Evolutionary conservation across 2,329 filamentous ascomycete genomes (phyloP).

Genomic region (Colletotrichum somersetense): DNA sequence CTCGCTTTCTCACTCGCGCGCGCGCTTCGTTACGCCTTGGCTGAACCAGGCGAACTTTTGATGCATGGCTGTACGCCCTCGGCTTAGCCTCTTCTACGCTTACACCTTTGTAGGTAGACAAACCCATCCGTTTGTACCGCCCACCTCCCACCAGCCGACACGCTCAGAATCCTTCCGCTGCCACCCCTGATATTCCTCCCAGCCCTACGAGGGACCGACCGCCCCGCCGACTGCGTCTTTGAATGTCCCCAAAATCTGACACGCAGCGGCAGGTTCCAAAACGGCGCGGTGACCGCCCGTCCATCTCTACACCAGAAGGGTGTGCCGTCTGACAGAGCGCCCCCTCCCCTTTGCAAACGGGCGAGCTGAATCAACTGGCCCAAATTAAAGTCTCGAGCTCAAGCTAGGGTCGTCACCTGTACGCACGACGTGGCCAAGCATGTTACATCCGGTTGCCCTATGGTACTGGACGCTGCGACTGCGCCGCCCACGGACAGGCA

Average conservation of each 20-base stretch:
- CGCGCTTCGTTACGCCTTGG: constrained; percentile 1
- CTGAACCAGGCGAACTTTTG: constrained; percentile 16
- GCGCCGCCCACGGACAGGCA: constrained; percentile 31
- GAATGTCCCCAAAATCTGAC: constrained; percentile 35
- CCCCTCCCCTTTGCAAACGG: not conserved
- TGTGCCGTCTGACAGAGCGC: constrained; percentile 26
- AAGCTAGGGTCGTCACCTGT: constrained; percentile 30
- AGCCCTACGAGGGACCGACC: constrained; percentile 39
- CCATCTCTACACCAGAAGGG: constrained; percentile 28
- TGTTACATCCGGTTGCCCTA: constrained; percentile 30
- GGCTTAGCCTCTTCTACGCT: constrained; percentile 1
- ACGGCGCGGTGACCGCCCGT: constrained; percentile 22
- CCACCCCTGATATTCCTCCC: constrained; percentile 36
- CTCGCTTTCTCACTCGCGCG: not conserved
- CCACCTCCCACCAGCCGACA: constrained; percentile 15
- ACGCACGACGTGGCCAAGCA: constrained; percentile 28
- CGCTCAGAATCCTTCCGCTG: constrained; percentile 41
- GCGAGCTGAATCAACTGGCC: constrained; percentile 23
- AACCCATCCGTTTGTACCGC: not conserved
- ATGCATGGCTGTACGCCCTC: constrained; percentile 1
- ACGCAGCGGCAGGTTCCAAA: constrained; percentile 39
- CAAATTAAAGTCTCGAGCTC: constrained; percentile 17
- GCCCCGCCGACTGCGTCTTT: constrained; percentile 19
- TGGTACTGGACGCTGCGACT: constrained; percentile 7
- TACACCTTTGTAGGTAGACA: constrained; percentile 18